Evolutionary conservation across 129 eudicot genomes (phyloP), one percentile per base, ranked within the genome.

Genomic region (Flaveria bidentis): DNA sequence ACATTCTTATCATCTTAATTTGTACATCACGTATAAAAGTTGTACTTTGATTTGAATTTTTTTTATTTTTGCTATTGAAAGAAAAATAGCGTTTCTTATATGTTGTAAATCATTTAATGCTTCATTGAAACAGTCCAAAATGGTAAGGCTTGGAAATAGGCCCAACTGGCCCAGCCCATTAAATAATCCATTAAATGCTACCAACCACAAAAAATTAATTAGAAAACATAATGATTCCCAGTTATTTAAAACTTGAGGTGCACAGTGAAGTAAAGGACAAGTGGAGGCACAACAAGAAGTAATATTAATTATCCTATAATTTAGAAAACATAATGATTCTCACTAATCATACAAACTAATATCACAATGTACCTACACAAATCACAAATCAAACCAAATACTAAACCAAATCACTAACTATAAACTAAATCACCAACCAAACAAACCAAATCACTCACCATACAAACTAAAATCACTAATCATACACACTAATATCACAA

Each of bases 151-250:
- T 78, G 30, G 45, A 71, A 60, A 77, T 78, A 78, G 82, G 82
- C 77, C 82, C 70, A 69, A 57, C 26, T 57, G 70, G 82, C 70
- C 82, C 82, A 71, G 51, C 77, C 82, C 82, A 78, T 71, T 67
- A 52, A 76, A 51, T 76, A 26, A 41, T 28, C 46, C 55, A 76
- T 66, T 78, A 30, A 63, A 71, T 61, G 14, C 18, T 45, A 49
- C 71, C 79, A 63, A 75, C 79, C 42, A 63, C 53, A 28, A 64
- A 30, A 74, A 45, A 45, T 28, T n/a, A 78, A 39, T 20, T 3
- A 9, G 36, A 49, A 56, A 78, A 77, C 76, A 56, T 77, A 49
- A 70, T 78, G 76, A 70, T 70, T 78, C 76, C 42, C 64, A 58
- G 53, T 70, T 4, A 45, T 57, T 69, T 62, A 57, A 68, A 78